These are phyloP conservation scores for Pichia kluyveri DNA, from an alignment of 805 yeast genomes.

Conservation along the genomic window DNA sequence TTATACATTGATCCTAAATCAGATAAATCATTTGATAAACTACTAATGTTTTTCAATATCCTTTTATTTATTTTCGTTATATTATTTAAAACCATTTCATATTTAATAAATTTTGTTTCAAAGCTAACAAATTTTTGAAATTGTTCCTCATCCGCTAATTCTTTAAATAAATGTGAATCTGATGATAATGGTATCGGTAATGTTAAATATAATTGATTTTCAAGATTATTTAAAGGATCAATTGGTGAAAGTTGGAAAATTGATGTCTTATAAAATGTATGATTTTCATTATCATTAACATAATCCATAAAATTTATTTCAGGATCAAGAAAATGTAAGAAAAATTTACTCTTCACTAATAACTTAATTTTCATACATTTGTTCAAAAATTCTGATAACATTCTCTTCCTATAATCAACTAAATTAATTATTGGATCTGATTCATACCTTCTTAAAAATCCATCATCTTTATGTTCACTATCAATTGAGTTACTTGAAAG, in stretches of 20 bases:
- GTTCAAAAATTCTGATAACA: conserved; percentile 69
- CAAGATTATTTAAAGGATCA: conserved; percentile 45
- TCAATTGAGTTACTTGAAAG: too few species aligned
- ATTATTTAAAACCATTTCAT: conserved; percentile 25
- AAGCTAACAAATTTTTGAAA: conserved; percentile 20
- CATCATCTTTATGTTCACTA: not conserved
- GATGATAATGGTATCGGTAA: conserved; percentile 47
- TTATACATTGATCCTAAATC: conserved; percentile 46
- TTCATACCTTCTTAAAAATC: not conserved
- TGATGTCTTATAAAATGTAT: conserved; percentile 39
- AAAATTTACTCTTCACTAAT: conserved; percentile 51
- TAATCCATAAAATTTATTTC: conserved; percentile 79
- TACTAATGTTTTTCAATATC: conserved; percentile 36
- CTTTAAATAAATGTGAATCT: conserved; percentile 17
- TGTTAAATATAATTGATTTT: conserved; percentile 45
- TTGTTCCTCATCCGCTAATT: conserved; percentile 21
- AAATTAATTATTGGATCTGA: conserved; percentile 11
- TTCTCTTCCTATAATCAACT: conserved; percentile 59
- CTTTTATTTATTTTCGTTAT: conserved; percentile 33
- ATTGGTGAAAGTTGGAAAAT: conserved; percentile 53
- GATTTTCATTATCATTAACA: conserved; percentile 44
- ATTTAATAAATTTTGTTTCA: conserved; percentile 26
- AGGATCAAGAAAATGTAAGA: conserved; percentile 77
- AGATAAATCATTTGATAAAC: conserved; percentile 38
- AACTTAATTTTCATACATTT: conserved; percentile 54